A percentile compares a stretch with the other conserved stretches of the same genome.
Evolutionary conservation across 208 protist species (phyloP).

Genomic region (Angomonas deanei): DNA sequence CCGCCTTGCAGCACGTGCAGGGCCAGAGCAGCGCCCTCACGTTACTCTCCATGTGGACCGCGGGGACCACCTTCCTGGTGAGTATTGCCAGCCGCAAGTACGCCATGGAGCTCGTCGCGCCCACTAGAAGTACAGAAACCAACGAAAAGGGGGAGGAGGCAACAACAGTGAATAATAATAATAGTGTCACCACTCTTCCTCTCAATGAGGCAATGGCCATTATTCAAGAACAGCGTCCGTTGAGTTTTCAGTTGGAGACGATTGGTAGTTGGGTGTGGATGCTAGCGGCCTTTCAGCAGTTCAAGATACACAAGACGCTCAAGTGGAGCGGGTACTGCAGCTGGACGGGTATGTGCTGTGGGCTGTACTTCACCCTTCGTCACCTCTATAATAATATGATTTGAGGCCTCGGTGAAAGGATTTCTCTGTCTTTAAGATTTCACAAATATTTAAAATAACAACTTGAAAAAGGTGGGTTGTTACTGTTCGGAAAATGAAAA

Average conservation of each 20-base stretch:
- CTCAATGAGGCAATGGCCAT: not conserved
- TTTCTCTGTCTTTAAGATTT: no score
- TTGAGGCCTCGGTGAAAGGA: constrained; percentile 7
- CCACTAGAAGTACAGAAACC: not conserved
- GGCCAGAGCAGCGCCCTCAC: constrained; percentile 69
- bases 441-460: no score
- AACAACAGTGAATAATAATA: not conserved
- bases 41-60: constrained; percentile 68
- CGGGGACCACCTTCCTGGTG: constrained; percentile 64
- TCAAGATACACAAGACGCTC: constrained; percentile 55
- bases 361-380: constrained; percentile 60
- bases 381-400: constrained; percentile 53
- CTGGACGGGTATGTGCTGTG: constrained; percentile 57
- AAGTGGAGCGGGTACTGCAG: constrained; percentile 83
- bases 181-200: not conserved
- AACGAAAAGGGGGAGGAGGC: not conserved
- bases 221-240: constrained; percentile 21
- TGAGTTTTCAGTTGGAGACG: constrained; percentile 53
- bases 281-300: constrained; percentile 75
- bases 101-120: constrained; percentile 26
- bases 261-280: constrained; percentile 81
- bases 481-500: no score
- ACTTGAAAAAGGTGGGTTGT: no score
- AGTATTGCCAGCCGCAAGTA: constrained; percentile 49
- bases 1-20: constrained; percentile 55